Conservation (phyloP, 345 rosid genomes). For the Noccaea bulbosa region DNA sequence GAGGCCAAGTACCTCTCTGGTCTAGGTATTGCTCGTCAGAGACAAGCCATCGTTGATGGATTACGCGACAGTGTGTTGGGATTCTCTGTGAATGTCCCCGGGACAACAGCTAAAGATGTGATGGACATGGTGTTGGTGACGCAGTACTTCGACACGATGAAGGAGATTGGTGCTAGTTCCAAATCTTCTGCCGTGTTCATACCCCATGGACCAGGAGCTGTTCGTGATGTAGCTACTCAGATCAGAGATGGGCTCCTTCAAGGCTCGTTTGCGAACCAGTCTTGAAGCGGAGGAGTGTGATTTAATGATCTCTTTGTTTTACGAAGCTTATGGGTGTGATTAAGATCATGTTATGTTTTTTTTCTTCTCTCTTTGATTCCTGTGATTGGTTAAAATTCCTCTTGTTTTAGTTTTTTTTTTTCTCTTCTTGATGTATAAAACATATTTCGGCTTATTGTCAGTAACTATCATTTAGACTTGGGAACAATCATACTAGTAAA, state of each 20-base stretch:
- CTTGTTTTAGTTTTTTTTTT: neutral
- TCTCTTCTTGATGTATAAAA: constrained; percentile 7
- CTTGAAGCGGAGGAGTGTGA: constrained; percentile 1
- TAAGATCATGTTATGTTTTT: neutral
- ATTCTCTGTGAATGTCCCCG: constrained; percentile 46
- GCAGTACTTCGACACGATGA: constrained; percentile 48
- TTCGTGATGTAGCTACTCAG: constrained; percentile 47
- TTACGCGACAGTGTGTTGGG: constrained; percentile 45
- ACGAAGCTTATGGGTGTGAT: constrained; percentile 30
- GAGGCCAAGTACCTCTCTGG: constrained; percentile 47
- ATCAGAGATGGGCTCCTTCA: constrained; percentile 49
- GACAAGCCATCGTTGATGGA: constrained; percentile 46
- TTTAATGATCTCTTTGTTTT: neutral
- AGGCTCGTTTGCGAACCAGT: constrained; percentile 25
- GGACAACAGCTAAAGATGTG: constrained; percentile 48
- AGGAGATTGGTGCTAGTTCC: constrained; percentile 46
- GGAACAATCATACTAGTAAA: neutral
- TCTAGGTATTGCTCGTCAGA: constrained; percentile 46
- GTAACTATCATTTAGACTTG: neutral
- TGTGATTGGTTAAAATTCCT: neutral
- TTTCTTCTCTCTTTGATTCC: neutral
- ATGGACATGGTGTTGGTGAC: constrained; percentile 49
- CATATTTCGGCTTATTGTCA: neutral
- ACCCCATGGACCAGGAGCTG: constrained; percentile 50
- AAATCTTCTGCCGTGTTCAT: constrained; percentile 47